These are phyloP conservation scores for Annona cherimola DNA, from an alignment of 164 flowering plant genomes.

Conservation along the genomic window DNA sequence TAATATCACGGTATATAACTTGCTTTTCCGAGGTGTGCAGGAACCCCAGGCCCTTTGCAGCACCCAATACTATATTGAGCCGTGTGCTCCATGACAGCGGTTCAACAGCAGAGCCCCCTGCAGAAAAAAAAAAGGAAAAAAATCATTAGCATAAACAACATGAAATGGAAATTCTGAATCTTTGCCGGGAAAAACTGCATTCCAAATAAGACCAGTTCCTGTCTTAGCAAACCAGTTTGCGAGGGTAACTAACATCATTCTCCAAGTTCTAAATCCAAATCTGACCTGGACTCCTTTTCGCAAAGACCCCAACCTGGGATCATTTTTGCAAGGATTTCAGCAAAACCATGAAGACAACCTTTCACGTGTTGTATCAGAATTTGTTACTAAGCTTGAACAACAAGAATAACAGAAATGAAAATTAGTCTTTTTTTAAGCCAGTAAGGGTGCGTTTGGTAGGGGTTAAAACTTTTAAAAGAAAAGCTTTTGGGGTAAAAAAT, in stretches of 20 bases:
- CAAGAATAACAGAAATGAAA: too few species aligned
- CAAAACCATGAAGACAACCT: not conserved
- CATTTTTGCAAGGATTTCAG: not conserved
- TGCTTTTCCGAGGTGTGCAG: conserved; percentile 67
- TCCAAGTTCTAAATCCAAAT: too few species aligned
- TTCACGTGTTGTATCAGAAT: not conserved
- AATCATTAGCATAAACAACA: not conserved
- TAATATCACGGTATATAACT: conserved; percentile 80
- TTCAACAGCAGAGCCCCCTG: conserved; percentile 47
- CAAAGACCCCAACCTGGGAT: too few species aligned
- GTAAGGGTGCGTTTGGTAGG: too few species aligned
- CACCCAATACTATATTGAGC: conserved; percentile 74
- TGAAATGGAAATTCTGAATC: not conserved
- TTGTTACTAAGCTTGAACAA: too few species aligned
- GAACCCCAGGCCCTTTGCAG: conserved; percentile 75
- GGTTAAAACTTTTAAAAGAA: too few species aligned
- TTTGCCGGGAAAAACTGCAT: not conserved
- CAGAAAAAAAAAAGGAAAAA: conserved; percentile 1
- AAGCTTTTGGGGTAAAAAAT: too few species aligned
- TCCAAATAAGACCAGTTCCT: not conserved
- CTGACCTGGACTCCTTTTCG: not conserved
- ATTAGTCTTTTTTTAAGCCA: too few species aligned
- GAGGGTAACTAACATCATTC: not conserved
- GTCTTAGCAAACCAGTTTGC: not conserved
- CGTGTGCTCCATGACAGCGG: conserved; percentile 73